Evolutionary conservation across 768 basidiomycete species (phyloP).

Genomic region (Suillus weaverae): DNA sequence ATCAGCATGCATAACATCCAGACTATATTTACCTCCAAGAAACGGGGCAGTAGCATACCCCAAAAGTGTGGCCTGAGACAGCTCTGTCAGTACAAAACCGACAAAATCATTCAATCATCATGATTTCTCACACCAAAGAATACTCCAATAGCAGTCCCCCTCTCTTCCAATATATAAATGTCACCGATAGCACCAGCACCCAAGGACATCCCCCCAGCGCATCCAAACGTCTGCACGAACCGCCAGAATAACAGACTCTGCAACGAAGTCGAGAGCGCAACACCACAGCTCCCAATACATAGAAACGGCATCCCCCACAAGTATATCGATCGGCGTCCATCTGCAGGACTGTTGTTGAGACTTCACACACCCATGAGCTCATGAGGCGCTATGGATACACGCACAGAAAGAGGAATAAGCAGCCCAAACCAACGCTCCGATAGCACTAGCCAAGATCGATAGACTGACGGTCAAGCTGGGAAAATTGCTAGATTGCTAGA

Average conservation of each 20-base stretch:
- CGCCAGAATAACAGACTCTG: conserved; percentile 55
- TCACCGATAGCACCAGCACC: conserved; percentile 61
- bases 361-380: conserved; percentile 4
- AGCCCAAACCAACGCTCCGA: conserved; percentile 48
- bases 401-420: conserved; percentile 47
- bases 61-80: conserved; percentile 38
- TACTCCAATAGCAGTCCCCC: conserved; percentile 49
- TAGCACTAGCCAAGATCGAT: conserved; percentile 42
- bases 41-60: conserved; percentile 60
- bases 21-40: conserved; percentile 40
- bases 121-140: conserved; percentile 44
- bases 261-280: conserved; percentile 45
- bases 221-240: conserved; percentile 60
- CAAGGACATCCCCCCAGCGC: conserved; percentile 50
- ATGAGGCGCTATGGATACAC: conserved; percentile 3
- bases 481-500: background rate
- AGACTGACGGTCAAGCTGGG: conserved; percentile 46
- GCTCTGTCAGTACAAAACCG: background rate
- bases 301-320: conserved; percentile 47
- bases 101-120: background rate
- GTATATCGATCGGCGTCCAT: conserved; percentile 62
- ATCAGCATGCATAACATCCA: background rate
- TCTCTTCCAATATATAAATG: conserved; percentile 57
- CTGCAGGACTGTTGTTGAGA: conserved; percentile 29
- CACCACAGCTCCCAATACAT: conserved; percentile 55